phyloP scores from a whole-genome alignment of 768 basidiomycete species.

The Omphalotus guepiniiformis region DNA sequence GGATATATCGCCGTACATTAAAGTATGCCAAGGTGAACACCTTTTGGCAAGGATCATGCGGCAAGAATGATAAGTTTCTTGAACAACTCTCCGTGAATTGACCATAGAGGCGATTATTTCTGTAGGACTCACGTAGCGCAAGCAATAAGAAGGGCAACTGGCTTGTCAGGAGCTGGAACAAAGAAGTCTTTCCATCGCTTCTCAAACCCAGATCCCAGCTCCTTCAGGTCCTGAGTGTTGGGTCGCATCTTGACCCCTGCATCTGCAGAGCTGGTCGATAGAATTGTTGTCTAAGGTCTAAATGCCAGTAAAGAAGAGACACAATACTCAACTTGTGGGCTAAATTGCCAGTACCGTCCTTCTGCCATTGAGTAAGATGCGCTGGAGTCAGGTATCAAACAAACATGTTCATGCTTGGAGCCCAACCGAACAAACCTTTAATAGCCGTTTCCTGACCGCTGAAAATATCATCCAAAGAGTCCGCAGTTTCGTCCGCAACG shows the following conservation, averaged over 20 bases:
- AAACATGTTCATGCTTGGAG: neutral
- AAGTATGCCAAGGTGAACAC: neutral
- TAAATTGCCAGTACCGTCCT: conserved; percentile 1
- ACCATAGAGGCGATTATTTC: neutral
- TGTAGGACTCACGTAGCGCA: conserved; percentile 28
- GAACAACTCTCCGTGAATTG: neutral
- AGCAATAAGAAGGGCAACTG: conserved; percentile 28
- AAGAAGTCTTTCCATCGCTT: conserved; percentile 32
- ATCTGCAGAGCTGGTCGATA: too few relatives aligned
- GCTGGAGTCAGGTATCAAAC: neutral
- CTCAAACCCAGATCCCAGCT: conserved; percentile 34
- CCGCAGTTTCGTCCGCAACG: conserved; percentile 23
- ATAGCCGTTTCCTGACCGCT: conserved; percentile 22
- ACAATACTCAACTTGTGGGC: conserved; percentile 1
- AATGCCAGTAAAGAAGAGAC: too few relatives aligned
- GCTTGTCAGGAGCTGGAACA: conserved; percentile 31
- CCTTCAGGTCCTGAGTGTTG: conserved; percentile 25
- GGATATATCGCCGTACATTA: neutral
- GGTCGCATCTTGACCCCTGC: conserved; percentile 38
- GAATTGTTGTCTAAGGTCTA: too few relatives aligned
- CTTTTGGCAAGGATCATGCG: neutral
- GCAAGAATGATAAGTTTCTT: neutral
- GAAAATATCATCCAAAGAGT: conserved; percentile 30
- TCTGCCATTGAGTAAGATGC: conserved; percentile 1
- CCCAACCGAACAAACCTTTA: conserved; percentile 16